Evolutionary conservation across 768 basidiomycete species (phyloP).

Genomic region (Serendipita sp.): DNA sequence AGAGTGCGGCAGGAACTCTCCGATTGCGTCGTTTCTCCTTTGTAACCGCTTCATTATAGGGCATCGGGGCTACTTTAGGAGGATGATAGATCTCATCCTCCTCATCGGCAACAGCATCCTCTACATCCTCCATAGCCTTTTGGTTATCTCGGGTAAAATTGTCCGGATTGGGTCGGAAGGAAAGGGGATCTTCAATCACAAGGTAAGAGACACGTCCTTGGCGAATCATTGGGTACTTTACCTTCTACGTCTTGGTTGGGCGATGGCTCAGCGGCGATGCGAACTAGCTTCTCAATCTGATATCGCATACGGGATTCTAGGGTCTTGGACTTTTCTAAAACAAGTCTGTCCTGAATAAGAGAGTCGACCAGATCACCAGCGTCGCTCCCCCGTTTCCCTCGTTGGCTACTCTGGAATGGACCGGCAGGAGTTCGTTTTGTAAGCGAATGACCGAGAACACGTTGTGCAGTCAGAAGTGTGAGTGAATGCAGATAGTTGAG

Average conservation of each 20-base stretch:
- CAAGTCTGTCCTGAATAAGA: conserved; percentile 61
- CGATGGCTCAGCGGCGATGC: conserved; percentile 25
- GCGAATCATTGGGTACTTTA: conserved; percentile 19
- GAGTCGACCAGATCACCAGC: conserved; percentile 64
- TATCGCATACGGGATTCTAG: conserved; percentile 82
- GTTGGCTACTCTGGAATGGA: conserved; percentile 37
- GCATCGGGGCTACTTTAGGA: conserved; percentile 77
- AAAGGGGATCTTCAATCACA: conserved; percentile 56
- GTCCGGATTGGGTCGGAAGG: conserved; percentile 80
- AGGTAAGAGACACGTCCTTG: neutral
- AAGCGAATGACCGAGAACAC: conserved; percentile 50
- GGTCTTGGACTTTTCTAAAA: conserved; percentile 75
- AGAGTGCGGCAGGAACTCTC: conserved; percentile 49
- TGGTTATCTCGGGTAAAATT: conserved; percentile 38
- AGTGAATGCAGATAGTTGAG: conserved; percentile 77
- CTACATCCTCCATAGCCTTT: conserved; percentile 17
- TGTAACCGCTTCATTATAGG: conserved; percentile 44
- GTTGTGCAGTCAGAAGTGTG: conserved; percentile 53
- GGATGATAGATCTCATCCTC: conserved; percentile 58
- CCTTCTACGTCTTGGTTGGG: conserved; percentile 36
- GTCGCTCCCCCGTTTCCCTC: conserved; percentile 37
- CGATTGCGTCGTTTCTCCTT: conserved; percentile 28
- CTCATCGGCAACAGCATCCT: conserved; percentile 10
- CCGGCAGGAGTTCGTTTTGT: conserved; percentile 32
- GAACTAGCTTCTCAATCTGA: conserved; percentile 88